phyloP scores from a whole-genome alignment of 2,329 filamentous ascomycete species.

The Ophiostoma himal-ulmi region DNA sequence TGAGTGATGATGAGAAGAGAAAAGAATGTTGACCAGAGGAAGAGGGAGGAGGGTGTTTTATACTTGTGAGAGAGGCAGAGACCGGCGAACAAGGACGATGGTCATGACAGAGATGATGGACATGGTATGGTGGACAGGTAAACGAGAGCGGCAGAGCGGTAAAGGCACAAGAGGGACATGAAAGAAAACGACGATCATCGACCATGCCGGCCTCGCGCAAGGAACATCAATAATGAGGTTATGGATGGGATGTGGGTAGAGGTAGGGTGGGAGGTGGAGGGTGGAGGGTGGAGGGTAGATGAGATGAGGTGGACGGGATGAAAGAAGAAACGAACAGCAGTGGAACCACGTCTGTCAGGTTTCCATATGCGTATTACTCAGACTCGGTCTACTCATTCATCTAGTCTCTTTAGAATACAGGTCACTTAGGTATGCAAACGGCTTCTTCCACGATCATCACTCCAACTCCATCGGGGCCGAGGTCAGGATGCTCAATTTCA shows the following conservation, averaged over 20 bases:
- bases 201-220: background rate
- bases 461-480: background rate
- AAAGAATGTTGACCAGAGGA: background rate
- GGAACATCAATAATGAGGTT: constrained; percentile 3
- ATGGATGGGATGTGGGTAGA: background rate
- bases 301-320: background rate
- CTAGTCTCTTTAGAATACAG: too few species aligned
- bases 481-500: background rate
- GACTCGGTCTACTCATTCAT: too few species aligned
- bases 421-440: too few species aligned
- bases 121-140: background rate
- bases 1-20: constrained; percentile 17
- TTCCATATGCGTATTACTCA: too few species aligned
- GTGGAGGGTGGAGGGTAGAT: background rate
- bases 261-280: background rate
- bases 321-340: background rate
- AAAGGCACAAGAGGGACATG: background rate
- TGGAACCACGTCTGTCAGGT: background rate
- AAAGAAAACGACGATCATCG: background rate
- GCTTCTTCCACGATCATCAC: background rate
- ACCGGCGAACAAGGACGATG: background rate
- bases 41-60: constrained; percentile 4
- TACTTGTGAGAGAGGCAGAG: background rate
- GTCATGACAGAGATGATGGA: background rate
- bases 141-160: too few species aligned